These are phyloP conservation scores for Aaosphaeria pasadenensis DNA, from an alignment of 2,329 filamentous ascomycete genomes.

Conservation along the genomic window DNA sequence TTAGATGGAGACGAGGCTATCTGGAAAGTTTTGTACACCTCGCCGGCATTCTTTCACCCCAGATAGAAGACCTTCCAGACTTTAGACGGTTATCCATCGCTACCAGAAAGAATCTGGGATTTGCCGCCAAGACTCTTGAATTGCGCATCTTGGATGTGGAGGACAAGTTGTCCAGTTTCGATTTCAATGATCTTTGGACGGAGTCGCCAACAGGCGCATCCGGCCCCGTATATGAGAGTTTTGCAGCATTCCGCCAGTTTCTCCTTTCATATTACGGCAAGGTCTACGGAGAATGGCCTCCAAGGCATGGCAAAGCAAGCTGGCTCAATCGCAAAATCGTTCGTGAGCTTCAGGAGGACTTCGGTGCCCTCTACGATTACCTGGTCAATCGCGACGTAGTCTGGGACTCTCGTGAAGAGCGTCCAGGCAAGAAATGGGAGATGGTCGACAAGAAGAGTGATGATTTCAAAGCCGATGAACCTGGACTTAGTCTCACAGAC, in stretches of 20 bases:
- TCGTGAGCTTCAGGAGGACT: slow-evolving; percentile 60
- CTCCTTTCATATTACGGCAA: slow-evolving; percentile 57
- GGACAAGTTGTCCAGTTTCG: slow-evolving; percentile 58
- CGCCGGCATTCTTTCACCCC: slow-evolving; percentile 54
- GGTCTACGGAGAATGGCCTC: slow-evolving; percentile 62
- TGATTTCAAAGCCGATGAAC: slow-evolving; percentile 41
- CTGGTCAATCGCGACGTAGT: slow-evolving; percentile 64
- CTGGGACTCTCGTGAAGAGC: slow-evolving; percentile 63
- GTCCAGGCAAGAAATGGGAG: slow-evolving; percentile 63
- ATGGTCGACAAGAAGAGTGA: slow-evolving; percentile 45
- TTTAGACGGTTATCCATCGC: slow-evolving; percentile 60
- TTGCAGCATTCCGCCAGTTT: slow-evolving; percentile 61
- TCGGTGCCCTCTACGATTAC: slow-evolving; percentile 68
- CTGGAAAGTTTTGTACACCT: slow-evolving; percentile 66
- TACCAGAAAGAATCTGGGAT: slow-evolving; percentile 61
- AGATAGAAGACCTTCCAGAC: slow-evolving; percentile 52
- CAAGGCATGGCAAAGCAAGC: slow-evolving; percentile 29
- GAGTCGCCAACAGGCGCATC: slow-evolving; percentile 28
- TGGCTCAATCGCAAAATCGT: slow-evolving; percentile 63
- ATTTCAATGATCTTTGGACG: slow-evolving; percentile 61
- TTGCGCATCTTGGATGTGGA: slow-evolving; percentile 62
- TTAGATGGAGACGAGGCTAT: slow-evolving; percentile 66
- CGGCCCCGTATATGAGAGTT: slow-evolving; percentile 51
- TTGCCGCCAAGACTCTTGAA: slow-evolving; percentile 60
- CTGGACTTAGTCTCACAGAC: slow-evolving; percentile 63